These are phyloP conservation scores for Irpex sp. DNA, from an alignment of 1,284 basidiomycete genomes.

Conservation along the genomic window DNA sequence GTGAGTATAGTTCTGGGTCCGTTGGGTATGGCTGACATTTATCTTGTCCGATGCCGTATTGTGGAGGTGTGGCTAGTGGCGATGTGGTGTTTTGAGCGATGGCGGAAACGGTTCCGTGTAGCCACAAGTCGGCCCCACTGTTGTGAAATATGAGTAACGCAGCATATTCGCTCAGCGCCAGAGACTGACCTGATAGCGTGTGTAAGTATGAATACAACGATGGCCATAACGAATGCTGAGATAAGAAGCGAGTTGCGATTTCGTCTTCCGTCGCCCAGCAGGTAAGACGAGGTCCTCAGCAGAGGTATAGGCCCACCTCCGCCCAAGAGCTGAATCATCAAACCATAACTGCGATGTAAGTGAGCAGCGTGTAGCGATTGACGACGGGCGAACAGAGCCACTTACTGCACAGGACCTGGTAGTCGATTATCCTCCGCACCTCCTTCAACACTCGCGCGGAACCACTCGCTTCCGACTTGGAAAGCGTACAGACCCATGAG, in stretches of 20 bases:
- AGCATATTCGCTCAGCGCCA: too few species aligned
- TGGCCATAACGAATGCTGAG: not conserved
- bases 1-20: not conserved
- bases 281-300: not conserved
- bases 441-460: not conserved
- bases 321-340: not conserved
- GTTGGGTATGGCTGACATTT: not conserved
- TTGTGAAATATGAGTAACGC: too few species aligned
- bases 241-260: not conserved
- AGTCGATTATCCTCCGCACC: not conserved
- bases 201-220: not conserved
- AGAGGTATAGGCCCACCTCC: not conserved
- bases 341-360: not conserved
- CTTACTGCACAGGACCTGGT: not conserved
- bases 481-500: not conserved
- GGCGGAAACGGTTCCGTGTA: not conserved
- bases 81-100: not conserved
- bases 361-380: not conserved
- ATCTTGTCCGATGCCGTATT: not conserved
- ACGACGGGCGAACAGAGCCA: not conserved
- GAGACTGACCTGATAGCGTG: not conserved
- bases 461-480: not conserved
- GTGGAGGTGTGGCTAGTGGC: not conserved
- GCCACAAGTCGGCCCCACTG: not conserved
- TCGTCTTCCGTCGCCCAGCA: not conserved